These are phyloP conservation scores for Citeromyces hawaiiensis DNA, from an alignment of 1,139 yeast species.

Conservation along the genomic window DNA sequence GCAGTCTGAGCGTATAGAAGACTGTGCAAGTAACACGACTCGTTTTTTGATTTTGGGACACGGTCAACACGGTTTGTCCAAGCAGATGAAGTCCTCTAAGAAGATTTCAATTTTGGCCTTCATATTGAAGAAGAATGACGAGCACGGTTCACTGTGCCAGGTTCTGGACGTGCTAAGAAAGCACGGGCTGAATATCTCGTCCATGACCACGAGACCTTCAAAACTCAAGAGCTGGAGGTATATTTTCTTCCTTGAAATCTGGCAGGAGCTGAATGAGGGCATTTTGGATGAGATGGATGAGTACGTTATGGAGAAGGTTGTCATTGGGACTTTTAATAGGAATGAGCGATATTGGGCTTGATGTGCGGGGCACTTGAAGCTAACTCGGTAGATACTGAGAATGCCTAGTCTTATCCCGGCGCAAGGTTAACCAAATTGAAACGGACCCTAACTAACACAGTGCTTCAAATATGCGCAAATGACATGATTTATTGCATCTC, in stretches of 20 bases:
- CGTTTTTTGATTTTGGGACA: constrained; percentile 59
- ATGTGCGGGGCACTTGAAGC: no score
- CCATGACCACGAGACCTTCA: constrained; percentile 67
- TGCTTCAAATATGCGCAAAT: no score
- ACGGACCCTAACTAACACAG: no score
- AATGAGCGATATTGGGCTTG: constrained; percentile 12
- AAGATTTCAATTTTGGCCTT: constrained; percentile 47
- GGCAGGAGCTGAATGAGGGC: constrained; percentile 10
- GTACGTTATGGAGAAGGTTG: constrained; percentile 11
- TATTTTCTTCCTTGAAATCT: constrained; percentile 67
- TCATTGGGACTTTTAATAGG: constrained; percentile 16
- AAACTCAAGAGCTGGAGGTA: constrained; percentile 65
- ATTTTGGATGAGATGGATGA: constrained; percentile 10
- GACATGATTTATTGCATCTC: no score
- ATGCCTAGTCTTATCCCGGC: no score
- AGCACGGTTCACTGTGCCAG: constrained; percentile 65
- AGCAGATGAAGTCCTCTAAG: constrained; percentile 7
- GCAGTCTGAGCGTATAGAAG: constrained; percentile 47
- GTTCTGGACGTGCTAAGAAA: constrained; percentile 48
- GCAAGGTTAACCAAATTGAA: no score
- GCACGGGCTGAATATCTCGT: constrained; percentile 49
- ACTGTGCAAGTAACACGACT: constrained; percentile 64
- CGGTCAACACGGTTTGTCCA: constrained; percentile 5
- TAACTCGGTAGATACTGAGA: no score
- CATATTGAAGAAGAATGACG: constrained; percentile 43